Conservation (phyloP, 2,329 filamentous ascomycete genomes). For the Geosmithia flava region DNA sequence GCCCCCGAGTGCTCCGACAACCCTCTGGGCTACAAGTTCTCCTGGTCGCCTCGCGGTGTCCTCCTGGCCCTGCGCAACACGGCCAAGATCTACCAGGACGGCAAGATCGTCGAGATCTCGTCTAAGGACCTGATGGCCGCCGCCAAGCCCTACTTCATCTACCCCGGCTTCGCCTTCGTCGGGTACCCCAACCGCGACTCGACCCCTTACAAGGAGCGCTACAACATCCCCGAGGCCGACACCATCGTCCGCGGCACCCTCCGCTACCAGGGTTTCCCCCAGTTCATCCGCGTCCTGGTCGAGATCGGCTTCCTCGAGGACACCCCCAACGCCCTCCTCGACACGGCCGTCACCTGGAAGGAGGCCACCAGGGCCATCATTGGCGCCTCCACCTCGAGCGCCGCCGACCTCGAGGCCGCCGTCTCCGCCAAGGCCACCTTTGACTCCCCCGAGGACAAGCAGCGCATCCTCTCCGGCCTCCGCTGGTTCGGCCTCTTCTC, state of each 20-base stretch:
- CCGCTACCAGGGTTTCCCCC: slow-evolving; percentile 78
- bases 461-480: slow-evolving; percentile 58
- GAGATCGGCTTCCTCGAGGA: slow-evolving; percentile 84
- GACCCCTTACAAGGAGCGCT: slow-evolving; percentile 76
- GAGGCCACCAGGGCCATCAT: slow-evolving; percentile 72
- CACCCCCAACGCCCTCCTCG: slow-evolving; percentile 50
- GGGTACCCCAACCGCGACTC: slow-evolving; percentile 91
- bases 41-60: slow-evolving; percentile 69
- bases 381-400: slow-evolving; percentile 50
- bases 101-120: slow-evolving; percentile 55
- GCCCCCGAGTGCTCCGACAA: slow-evolving; percentile 68
- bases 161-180: slow-evolving; percentile 79
- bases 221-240: slow-evolving; percentile 85
- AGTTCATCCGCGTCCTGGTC: slow-evolving; percentile 78
- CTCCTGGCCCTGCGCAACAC: slow-evolving; percentile 76
- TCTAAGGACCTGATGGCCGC: slow-evolving; percentile 65
- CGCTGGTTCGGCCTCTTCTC: slow-evolving; percentile 61
- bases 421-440: slow-evolving; percentile 70
- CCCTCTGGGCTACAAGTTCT: slow-evolving; percentile 87
- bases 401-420: slow-evolving; percentile 59
- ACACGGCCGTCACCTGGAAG: slow-evolving; percentile 63
- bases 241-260: slow-evolving; percentile 61
- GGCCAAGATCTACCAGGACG: slow-evolving; percentile 74
- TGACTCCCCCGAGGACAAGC: slow-evolving; percentile 51
- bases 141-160: slow-evolving; percentile 85